Evolutionary conservation across 2,329 filamentous ascomycete genomes (phyloP), one percentile per base, ranked within the genome.

Genomic region (Aspergillus sp.): DNA sequence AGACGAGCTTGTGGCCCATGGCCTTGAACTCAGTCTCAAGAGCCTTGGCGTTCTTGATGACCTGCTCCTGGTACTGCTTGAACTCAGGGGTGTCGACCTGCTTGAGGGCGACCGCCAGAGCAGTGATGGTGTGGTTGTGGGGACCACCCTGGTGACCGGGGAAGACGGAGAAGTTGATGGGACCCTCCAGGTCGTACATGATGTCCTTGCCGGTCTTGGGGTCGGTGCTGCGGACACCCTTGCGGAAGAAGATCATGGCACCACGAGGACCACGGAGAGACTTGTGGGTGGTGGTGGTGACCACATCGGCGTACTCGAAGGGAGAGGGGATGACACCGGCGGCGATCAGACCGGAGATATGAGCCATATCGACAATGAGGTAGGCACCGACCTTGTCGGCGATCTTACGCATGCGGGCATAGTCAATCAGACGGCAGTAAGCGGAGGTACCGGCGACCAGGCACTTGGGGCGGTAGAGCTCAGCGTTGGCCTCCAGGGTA

Each of bases 111-210:
- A 99, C 94, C 17, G 94, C 86, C 24, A 99, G 81, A 42, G 94
- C 94, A 33, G 94, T 95, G 72, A 99, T 99, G 63, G 94, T 99
- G 80, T 99, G 94, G 79, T 99, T 99, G 78, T 99, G 94, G 49
- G 94, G 94, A 20, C 94, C 94, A 70, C 94, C 94, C 74, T 99
- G 94, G 76, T 99, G 94, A 51, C 94, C 94, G 14, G 94, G 94
- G 81, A 99, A 99, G 56, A 99, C 94, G 51, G 93, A 96, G 64
- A 85, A 84, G 77, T 99, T 99, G 78, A 99, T 99, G 51, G 92
- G 89, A 24, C 81, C 82, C 73, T 97, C 94, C 40, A 99, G 87
- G 66, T 96, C 87, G 76, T 96, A 99, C 69, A 89, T 75, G 62
- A 88, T 85, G 67, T 95, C 86, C 71, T 88, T 87, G 68, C 91